These are phyloP conservation scores for Yarrowia yakushimensis DNA, from an alignment of 805 yeast genomes.

Conservation along the genomic window DNA sequence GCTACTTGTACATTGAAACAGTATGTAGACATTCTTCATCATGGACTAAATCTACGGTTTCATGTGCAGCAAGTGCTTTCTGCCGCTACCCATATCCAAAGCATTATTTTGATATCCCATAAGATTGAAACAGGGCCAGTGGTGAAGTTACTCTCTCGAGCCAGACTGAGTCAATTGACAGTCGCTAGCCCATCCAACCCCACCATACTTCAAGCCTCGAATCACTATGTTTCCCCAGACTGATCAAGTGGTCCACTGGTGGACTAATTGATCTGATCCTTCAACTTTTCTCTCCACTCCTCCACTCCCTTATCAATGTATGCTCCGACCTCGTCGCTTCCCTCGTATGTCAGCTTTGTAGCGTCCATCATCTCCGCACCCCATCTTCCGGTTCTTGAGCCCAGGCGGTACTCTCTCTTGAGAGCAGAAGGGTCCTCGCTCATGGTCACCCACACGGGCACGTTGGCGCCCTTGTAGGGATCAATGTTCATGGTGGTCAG, in stretches of 20 bases:
- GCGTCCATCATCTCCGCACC: constrained; percentile 64
- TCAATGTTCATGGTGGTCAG: constrained; percentile 85
- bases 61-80: too few species aligned
- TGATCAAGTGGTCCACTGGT: background rate
- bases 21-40: too few species aligned
- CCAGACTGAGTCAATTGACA: background rate
- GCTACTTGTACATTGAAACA: too few species aligned
- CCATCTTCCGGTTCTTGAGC: constrained; percentile 63
- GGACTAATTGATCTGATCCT: constrained; percentile 56
- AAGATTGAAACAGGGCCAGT: too few species aligned
- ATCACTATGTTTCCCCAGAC: background rate
- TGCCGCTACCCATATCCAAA: too few species aligned
- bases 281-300: constrained; percentile 74
- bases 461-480: constrained; percentile 87
- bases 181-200: too few species aligned
- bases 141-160: too few species aligned
- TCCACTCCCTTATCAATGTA: constrained; percentile 54
- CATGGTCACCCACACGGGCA: constrained; percentile 67
- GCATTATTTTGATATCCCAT: too few species aligned
- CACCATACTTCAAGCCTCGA: too few species aligned
- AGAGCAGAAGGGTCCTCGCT: constrained; percentile 48
- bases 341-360: constrained; percentile 40
- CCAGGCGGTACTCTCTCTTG: constrained; percentile 56
- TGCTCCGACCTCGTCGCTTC: constrained; percentile 60
- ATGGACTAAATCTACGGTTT: too few species aligned